A percentile compares a stretch with the other conserved stretches of the same genome.
Evolutionary conservation across 225 moss, liverwort and hornwort species (phyloP).

Genomic region (Physcomitrium patens): DNA sequence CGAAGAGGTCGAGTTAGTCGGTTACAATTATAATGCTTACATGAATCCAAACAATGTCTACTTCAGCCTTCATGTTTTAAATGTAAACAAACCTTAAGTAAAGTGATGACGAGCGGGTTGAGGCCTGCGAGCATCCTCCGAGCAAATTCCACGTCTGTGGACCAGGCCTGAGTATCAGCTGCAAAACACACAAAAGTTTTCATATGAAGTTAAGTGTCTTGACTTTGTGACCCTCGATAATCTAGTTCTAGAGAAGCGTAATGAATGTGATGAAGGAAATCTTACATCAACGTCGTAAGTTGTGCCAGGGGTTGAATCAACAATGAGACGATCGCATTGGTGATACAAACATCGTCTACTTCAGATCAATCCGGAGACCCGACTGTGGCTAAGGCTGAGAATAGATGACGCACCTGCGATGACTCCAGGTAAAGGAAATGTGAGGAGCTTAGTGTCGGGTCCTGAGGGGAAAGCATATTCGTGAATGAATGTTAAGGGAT

Average conservation of each 20-base stretch:
- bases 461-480: conserved; percentile 61
- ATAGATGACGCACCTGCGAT: conserved; percentile 35
- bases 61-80: not conserved
- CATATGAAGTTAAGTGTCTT: not conserved
- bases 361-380: too few species aligned
- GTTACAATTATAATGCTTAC: not conserved
- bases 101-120: conserved; percentile 70
- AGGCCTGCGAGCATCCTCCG: conserved; percentile 74
- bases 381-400: not conserved
- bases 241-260: too few species aligned
- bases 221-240: not conserved
- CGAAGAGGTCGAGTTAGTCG: not conserved
- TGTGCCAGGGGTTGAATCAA: too few species aligned
- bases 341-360: not conserved
- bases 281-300: too few species aligned
- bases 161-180: conserved; percentile 64
- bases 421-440: conserved; percentile 54
- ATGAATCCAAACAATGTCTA: not conserved
- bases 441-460: conserved; percentile 35
- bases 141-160: conserved; percentile 68
- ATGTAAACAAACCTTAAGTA: conserved; percentile 26
- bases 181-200: conserved; percentile 35
- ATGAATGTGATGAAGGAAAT: too few species aligned
- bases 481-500: conserved; percentile 49
- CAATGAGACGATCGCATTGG: too few species aligned